Evolutionary conservation across 2,329 filamentous ascomycete species (phyloP), one percentile per base, ranked within the genome.

Genomic region (Trichoderma sp.): DNA sequence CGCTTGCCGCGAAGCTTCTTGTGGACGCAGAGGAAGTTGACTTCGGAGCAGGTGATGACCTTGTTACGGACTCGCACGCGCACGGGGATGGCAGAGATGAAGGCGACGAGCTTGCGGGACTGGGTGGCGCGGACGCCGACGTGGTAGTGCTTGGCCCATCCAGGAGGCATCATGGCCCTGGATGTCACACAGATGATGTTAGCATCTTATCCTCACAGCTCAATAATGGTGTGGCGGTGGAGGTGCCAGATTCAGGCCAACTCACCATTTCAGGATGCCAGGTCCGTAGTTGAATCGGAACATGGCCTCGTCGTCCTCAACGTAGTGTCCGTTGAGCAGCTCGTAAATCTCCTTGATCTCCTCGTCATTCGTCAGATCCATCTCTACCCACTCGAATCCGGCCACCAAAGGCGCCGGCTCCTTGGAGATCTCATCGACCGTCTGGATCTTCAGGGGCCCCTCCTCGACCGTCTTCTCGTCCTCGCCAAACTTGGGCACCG

Each of bases 21-120:
- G 87, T 99, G 96, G 70, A 99, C 92, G 79, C 95, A 97, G 75
- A 99, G 91, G 83, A 98, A 99, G 85, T 99, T 99, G 83, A 99
- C 96, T 81, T 99, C 96, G 63, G 93, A 94, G 76, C 93, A 91
- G 74, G 90, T 88, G 73, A 99, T 83, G 71, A 88, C 84, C 72
- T 92, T 92, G 72, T 92, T 86, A 74, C 95, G 92, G 57, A 99
- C 91, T 67, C 92, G 91, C 71, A 99, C 85, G 74, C 91, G 88
- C 73, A 96, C 91, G 1, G 96, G 96, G 59, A 98, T 93, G 76
- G 94, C 96, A 53, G 94, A 97, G 79, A 99, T 98, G 82, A 97
- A 98, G 70, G 95, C 96, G 66, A 98, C 94, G 17, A 99, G 90
- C 79, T 95, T 97, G 78, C 90, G 89, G 53, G 93, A 97, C 76